Base-by-base conservation (phyloP, 768 basidiomycete species). In the Gymnopilus dilepis region DNA sequence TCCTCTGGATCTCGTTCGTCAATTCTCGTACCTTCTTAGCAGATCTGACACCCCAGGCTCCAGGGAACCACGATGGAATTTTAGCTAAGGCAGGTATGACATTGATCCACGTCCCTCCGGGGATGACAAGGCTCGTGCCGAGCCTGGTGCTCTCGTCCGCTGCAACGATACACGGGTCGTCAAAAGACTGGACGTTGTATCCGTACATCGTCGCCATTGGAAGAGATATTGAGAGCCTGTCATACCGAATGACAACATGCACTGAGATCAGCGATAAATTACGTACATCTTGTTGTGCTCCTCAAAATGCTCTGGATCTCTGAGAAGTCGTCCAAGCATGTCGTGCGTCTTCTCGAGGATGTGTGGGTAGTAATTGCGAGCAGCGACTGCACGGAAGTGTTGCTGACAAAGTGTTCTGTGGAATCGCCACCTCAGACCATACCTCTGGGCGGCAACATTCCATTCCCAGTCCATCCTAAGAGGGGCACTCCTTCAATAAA, bases 21-120 rank as follows among this genome's bases (percentile, higher is more conserved):
- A 65, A 26, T 12, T 51, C 34, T 30, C 61, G 63, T 69, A 76
- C 77, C 33, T 26, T 34, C 19, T 22, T 47, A 5, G 57, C 61
- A 1, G 38, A 52, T 15, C 51, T 59, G 22, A 51, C 31, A 1
- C 59, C 55, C 3, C 12, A 47, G 6, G 69, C 60, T 17, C 67
- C 68, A 52, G 68, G 68, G 22, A 69, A 41, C 68, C 68, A 69
- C 2, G 62, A 21, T 4, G 69, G 67, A 17, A 70, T 47, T 26
- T 67, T 45, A 4, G 57, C 50, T 4, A 70, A 45, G 6, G 64
- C 13, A n/a, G 69, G 69, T 22, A 70, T 31, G 17, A 61, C 54
- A 28, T 68, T 67, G 9, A 68, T 40, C 5, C 62, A 22, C 4
- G 60, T 61, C 5, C 56, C 54, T 22, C 64, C 47, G 19, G 63